Evolutionary conservation across 1,284 basidiomycete genomes (phyloP), one percentile per base, ranked within the genome.

Genomic region (Boletus mariae): DNA sequence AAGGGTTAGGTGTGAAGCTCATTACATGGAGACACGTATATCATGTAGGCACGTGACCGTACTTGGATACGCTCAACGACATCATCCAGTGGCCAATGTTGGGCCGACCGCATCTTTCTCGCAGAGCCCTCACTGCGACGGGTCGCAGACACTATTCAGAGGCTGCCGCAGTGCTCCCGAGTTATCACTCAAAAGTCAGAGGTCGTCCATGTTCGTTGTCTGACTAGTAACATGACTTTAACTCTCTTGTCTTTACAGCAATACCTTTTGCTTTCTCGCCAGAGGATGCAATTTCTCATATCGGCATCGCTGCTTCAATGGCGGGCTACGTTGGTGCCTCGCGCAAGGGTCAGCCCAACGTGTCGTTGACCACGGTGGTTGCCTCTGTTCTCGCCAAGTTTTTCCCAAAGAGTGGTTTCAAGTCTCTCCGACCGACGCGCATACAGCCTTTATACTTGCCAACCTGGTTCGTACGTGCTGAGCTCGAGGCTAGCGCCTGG

Each of bases 391-490:
- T 62, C 52, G 67, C 59, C 52, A 67, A 64, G 44, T 66, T 62
- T 20, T 51, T 75, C 29, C 68, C 68, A 2, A 47, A 40, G 42
- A 58, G 61, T 10, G 61, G 65, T 12, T 60, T 63, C 51, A 55
- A 59, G 35, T 57, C 67, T 11, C 53, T 69, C 4, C 64, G 55
- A 46, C 73, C 73, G 29, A 61, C 58, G 11, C 67, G 63, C 40
- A 57, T 73, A 25, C 65, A 70, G 49, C 75, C 83, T 8, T 66
- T 83, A 4, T 87, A 85, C 60, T 76, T 82, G 49, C 84, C 84
- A 1, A 75, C 73, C 7, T 87, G 84, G 84, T 67, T 82, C 31
- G 67, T 84, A 32, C 80, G 83, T 58, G 78, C 75, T 5, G 76
- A 82, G 61, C 60, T 83, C 13, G 69, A 75, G 54, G 75, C 67